Percentiles rank a stretch among this genome's conserved stretches.
These are phyloP conservation scores for Acephala macrosclerotiorum DNA, from an alignment of 2,329 filamentous ascomycete species.

Conservation along the genomic window DNA sequence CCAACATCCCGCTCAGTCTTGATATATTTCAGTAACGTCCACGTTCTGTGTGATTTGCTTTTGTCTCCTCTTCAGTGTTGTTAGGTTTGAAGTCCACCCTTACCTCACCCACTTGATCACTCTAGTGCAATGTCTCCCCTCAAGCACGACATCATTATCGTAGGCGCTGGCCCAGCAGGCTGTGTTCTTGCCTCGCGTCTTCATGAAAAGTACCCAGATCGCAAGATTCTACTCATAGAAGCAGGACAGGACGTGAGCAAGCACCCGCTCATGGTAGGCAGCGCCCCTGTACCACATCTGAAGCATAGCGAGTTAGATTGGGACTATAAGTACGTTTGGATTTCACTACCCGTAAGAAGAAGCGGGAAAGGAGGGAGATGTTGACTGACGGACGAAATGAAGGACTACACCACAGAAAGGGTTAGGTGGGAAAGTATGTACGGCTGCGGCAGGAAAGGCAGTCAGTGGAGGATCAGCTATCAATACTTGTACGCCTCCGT, in stretches of 20 bases:
- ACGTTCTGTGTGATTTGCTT: no score
- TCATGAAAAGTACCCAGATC: slow-evolving; percentile 35
- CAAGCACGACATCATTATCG: slow-evolving; percentile 45
- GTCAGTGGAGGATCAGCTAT: slow-evolving; percentile 51
- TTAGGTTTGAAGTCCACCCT: no score
- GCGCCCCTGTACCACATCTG: slow-evolving; percentile 7
- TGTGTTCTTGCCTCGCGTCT: slow-evolving; percentile 48
- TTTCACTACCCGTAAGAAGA: not conserved
- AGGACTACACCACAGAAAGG: slow-evolving; percentile 42
- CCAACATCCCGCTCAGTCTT: no score
- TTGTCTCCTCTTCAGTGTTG: no score
- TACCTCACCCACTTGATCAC: not conserved
- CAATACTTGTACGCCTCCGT: slow-evolving; percentile 40
- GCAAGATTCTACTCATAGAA: slow-evolving; percentile 49
- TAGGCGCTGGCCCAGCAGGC: slow-evolving; percentile 49
- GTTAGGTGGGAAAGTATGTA: slow-evolving; percentile 38
- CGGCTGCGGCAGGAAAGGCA: slow-evolving; percentile 47
- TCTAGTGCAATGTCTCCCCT: not conserved
- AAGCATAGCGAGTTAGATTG: slow-evolving; percentile 42
- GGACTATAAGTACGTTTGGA: slow-evolving; percentile 38
- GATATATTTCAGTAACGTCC: no score
- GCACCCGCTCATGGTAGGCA: slow-evolving; percentile 18
- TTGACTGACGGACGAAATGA: no score
- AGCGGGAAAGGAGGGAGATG: not conserved
- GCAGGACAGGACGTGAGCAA: slow-evolving; percentile 44